phyloP scores from a whole-genome alignment of 768 basidiomycete genomes.

The Clathrus columnatus region DNA sequence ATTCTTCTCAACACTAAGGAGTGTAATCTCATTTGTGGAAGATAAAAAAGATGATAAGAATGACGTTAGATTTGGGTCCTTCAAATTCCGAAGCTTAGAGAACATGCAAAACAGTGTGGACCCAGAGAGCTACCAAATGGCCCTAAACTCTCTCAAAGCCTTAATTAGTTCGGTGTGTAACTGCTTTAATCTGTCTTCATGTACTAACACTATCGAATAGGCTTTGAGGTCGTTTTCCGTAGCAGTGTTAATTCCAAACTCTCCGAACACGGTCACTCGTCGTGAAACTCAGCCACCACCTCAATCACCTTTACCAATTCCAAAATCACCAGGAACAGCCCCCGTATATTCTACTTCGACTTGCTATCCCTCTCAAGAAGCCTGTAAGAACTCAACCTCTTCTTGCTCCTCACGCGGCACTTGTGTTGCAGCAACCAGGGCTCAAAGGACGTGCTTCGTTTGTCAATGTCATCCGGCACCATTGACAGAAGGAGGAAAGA shows the following conservation, averaged over 20 bases:
- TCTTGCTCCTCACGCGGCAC: slow-evolving; percentile 63
- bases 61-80: neutral
- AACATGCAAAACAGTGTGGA: neutral
- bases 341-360: slow-evolving; percentile 53
- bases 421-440: slow-evolving; percentile 52
- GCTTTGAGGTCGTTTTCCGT: neutral
- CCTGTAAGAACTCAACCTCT: slow-evolving; percentile 54
- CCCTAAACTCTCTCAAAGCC: neutral
- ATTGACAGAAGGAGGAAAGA: slow-evolving; percentile 45
- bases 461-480: slow-evolving; percentile 47
- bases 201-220: neutral
- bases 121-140: neutral
- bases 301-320: slow-evolving; percentile 40
- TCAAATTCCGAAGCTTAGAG: neutral
- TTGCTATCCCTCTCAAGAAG: slow-evolving; percentile 47
- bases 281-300: slow-evolving; percentile 19
- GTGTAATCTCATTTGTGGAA: neutral
- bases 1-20: neutral
- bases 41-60: neutral
- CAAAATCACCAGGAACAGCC: slow-evolving; percentile 32
- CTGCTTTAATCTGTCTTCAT: no score
- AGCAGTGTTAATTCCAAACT: neutral
- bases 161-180: neutral
- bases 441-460: slow-evolving; percentile 46
- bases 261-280: neutral